Base-by-base conservation (phyloP, 768 basidiomycete species). In the Mycena kentingensis region DNA sequence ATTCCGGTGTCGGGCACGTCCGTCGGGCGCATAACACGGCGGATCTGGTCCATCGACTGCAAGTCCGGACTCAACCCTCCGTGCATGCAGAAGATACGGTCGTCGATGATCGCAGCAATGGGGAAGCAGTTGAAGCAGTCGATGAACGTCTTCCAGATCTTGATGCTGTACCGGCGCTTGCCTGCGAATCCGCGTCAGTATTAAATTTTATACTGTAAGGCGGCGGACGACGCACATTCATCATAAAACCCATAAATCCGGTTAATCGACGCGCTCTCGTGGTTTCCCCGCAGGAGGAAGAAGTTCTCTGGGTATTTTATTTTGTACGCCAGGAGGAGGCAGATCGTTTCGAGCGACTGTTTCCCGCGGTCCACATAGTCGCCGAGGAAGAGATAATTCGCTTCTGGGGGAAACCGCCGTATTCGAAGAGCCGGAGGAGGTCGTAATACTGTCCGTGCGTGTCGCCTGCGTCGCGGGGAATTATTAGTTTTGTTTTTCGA, bases 121-220 rank as follows among this genome's bases (percentile, higher is more conserved):
- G 96, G 96, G 60, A 98, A 78, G 71, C 96, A 98, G 77, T 98
- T 98, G 82, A 98, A 98, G 76, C 95, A 98, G 71, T 98, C 96
- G 55, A 96, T 98, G 73, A 98, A 98, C 28, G 96, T 97, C 81
- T 98, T 98, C 96, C 96, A 98, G 68, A 98, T 81, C 73, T 98
- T 98, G 83, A 98, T 98, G 79, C 98, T 98, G 82, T 98, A 98
- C 67, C 96, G 85, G 70, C 96, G 93, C 81, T 98, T 98, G 83
- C 96, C 95, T 98, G 68, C 28, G 22, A n/a, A 8, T 5, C n/a
- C 22, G 6, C n/a, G n/a, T 38, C 25, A 38, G 16, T 19, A 37
- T 24, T n/a, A n/a, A n/a, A n/a, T 26, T 16, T 3, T 16, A 49
- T 4, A 8, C n/a, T n/a, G 6, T 8, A 19, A 16, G 18, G 29